Percentiles rank a stretch among this genome's conserved stretches.
Evolutionary conservation across 768 basidiomycete genomes (phyloP).

Genomic region (Filobasidium floriforme): DNA sequence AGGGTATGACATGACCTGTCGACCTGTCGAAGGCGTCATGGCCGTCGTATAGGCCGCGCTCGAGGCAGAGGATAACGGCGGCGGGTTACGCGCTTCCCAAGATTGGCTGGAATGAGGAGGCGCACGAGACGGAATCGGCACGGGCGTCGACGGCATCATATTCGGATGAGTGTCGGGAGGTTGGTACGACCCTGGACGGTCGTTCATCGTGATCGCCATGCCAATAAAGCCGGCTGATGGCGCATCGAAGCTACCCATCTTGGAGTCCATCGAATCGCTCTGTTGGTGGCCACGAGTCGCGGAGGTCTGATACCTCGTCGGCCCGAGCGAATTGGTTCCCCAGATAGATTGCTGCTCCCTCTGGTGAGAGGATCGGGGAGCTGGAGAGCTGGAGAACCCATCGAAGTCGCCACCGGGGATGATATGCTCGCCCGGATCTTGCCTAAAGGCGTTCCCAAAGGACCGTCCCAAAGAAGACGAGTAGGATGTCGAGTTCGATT

Average conservation of each 20-base stretch:
- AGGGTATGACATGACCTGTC: neutral
- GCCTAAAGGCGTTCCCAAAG: neutral
- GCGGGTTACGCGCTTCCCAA: constrained; percentile 1
- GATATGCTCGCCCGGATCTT: neutral
- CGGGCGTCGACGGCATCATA: neutral
- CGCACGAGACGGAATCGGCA: neutral
- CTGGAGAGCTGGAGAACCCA: neutral
- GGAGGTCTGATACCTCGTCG: neutral
- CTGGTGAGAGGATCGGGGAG: neutral
- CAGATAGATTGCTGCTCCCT: neutral
- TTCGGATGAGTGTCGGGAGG: neutral
- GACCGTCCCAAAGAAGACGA: neutral
- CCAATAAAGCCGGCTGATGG: neutral
- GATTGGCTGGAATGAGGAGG: neutral
- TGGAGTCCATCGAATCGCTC: neutral
- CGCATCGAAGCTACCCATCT: neutral
- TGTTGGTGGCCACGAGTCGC: neutral
- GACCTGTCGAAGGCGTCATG: neutral
- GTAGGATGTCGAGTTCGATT: neutral
- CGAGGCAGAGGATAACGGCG: neutral
- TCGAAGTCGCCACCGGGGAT: neutral
- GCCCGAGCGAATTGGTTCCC: neutral
- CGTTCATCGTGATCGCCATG: neutral
- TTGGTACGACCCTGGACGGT: neutral
- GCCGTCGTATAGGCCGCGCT: neutral